Conservation (phyloP, 2,329 filamentous ascomycete genomes). For the Chrysoporthe cubensis region DNA sequence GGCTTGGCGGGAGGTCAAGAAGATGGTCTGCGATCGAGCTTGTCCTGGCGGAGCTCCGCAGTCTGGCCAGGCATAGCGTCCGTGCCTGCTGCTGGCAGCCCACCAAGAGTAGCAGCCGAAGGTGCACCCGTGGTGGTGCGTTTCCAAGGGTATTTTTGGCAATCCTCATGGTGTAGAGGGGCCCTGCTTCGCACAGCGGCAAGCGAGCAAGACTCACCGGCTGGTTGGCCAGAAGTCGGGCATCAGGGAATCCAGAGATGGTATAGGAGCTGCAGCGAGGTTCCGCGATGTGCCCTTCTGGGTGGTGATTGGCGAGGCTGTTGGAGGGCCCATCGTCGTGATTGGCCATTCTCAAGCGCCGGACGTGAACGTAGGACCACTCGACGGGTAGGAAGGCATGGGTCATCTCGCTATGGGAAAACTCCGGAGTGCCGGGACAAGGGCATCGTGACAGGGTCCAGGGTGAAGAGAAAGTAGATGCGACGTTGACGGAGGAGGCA, state of each 20-base stretch:
- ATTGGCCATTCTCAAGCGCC: slow-evolving; percentile 29
- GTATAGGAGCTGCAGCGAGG: slow-evolving; percentile 19
- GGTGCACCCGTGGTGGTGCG: slow-evolving; percentile 21
- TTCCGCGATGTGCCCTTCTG: slow-evolving; percentile 20
- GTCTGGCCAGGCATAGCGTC: slow-evolving; percentile 21
- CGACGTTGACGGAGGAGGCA: slow-evolving; percentile 20
- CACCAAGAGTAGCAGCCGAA: slow-evolving; percentile 21
- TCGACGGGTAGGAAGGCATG: slow-evolving; percentile 22
- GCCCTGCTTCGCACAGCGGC: slow-evolving; percentile 31
- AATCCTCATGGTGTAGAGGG: slow-evolving; percentile 27
- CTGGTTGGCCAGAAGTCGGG: slow-evolving; percentile 37
- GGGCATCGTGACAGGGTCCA: slow-evolving; percentile 19
- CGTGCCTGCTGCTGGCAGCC: slow-evolving; percentile 16
- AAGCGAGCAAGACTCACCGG: slow-evolving; percentile 35
- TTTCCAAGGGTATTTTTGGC: slow-evolving; percentile 36
- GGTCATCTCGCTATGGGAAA: slow-evolving; percentile 19
- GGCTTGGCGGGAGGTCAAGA: slow-evolving; percentile 1
- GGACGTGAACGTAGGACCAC: slow-evolving; percentile 23
- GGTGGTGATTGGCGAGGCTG: slow-evolving; percentile 26
- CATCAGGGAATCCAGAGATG: slow-evolving; percentile 23
- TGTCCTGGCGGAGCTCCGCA: slow-evolving; percentile 17
- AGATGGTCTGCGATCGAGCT: neutral
- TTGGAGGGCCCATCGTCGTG: slow-evolving; percentile 6
- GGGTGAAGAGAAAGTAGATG: slow-evolving; percentile 13
- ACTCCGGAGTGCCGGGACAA: slow-evolving; percentile 20